These are phyloP conservation scores for Pythium chondricola DNA, from an alignment of 352 stramenopile species.

Conservation along the genomic window DNA sequence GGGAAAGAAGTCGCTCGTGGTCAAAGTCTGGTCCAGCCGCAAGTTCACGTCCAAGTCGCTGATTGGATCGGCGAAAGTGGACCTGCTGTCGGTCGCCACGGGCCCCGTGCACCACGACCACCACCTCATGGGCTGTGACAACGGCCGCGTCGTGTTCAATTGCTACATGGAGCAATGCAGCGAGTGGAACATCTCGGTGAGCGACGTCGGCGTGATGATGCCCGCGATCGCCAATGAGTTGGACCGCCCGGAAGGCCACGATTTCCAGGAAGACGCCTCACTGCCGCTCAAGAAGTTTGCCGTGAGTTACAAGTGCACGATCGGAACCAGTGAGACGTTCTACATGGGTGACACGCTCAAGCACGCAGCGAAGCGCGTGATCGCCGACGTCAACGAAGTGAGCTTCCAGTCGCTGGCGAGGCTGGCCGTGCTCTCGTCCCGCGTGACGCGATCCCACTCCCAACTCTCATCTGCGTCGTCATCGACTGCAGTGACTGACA, in stretches of 20 bases:
- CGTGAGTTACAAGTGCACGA: constrained; percentile 88
- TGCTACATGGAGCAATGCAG: constrained; percentile 90
- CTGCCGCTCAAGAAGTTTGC: constrained; percentile 85
- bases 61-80: constrained; percentile 69
- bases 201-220: constrained; percentile 87
- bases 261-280: constrained; percentile 87
- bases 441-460: constrained; percentile 62
- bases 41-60: constrained; percentile 74
- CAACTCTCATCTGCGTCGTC: constrained; percentile 27
- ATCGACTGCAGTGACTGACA: constrained; percentile 8
- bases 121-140: constrained; percentile 79
- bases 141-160: constrained; percentile 86
- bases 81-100: constrained; percentile 78
- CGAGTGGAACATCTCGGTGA: constrained; percentile 87
- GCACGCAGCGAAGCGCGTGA: constrained; percentile 63
- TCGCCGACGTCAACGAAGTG: constrained; percentile 79
- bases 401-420: constrained; percentile 83
- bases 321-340: constrained; percentile 82
- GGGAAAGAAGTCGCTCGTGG: constrained; percentile 46
- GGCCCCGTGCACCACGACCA: constrained; percentile 86
- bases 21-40: constrained; percentile 82
- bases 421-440: constrained; percentile 75
- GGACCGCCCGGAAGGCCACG: constrained; percentile 82
- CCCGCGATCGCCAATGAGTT: constrained; percentile 82
- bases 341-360: constrained; percentile 84